A percentile compares a stretch with the other conserved stretches of the same genome.
Evolutionary conservation across 495 filamentous ascomycete species (phyloP).

Genomic region (Penicillium canescens): DNA sequence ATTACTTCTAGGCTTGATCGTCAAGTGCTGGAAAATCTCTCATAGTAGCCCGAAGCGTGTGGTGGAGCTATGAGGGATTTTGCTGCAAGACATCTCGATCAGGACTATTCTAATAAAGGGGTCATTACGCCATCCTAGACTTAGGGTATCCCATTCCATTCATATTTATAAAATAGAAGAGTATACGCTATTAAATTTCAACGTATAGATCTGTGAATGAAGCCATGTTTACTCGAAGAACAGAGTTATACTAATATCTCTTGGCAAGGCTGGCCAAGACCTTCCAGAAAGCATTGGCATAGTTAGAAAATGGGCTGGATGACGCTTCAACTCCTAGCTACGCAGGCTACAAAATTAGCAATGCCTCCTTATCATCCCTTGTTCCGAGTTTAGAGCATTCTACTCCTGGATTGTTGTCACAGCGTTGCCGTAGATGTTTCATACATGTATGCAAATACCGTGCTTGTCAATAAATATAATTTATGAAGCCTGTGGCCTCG

Average conservation of each 20-base stretch:
- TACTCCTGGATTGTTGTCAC: not conserved
- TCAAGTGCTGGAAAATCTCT: not conserved
- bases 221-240: too few relatives aligned
- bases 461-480: too few relatives aligned
- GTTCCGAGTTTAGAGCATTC: not conserved
- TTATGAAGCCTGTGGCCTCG: too few relatives aligned
- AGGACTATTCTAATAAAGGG: not conserved
- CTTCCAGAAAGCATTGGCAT: conserved; percentile 2
- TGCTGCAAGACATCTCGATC: conserved; percentile 5
- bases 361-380: not conserved
- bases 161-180: too few relatives aligned
- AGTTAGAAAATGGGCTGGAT: not conserved
- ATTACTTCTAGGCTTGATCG: not conserved
- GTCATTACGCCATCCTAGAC: not conserved
- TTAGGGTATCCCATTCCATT: too few relatives aligned
- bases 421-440: too few relatives aligned
- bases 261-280: conserved; percentile 2
- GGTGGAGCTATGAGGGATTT: conserved; percentile 4
- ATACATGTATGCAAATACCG: too few relatives aligned
- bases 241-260: not conserved
- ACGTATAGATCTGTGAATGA: too few relatives aligned
- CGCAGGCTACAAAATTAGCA: not conserved
- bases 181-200: too few relatives aligned
- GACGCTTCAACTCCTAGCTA: not conserved
- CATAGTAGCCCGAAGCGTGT: not conserved